Conservation (phyloP, 495 filamentous ascomycete species). For the Neurospora sublineolata region DNA sequence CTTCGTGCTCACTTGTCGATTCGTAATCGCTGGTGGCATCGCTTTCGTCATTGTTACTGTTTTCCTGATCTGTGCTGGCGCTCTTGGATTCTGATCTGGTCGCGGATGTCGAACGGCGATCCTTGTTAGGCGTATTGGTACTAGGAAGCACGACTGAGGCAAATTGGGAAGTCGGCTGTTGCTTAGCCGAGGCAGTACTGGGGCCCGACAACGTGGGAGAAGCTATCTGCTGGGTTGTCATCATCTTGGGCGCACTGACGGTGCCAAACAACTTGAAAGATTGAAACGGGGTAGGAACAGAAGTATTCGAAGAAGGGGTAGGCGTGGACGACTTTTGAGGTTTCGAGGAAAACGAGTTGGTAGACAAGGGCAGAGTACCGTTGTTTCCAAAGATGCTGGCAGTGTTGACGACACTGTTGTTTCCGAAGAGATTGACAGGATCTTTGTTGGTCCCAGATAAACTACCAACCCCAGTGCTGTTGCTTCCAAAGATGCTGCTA, state of each 20-base stretch:
- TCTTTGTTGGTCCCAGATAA: background rate
- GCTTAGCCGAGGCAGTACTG: background rate
- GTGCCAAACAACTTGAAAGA: background rate
- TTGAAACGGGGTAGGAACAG: background rate
- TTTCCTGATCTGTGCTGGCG: background rate
- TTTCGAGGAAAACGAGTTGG: background rate
- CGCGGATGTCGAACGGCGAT: background rate
- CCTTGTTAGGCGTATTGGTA: background rate
- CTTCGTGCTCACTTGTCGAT: background rate
- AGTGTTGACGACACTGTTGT: background rate
- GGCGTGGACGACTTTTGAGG: background rate
- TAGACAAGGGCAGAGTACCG: background rate
- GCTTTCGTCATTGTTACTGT: background rate
- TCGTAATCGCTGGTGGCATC: background rate
- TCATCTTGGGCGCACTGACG: background rate
- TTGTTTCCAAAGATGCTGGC: background rate
- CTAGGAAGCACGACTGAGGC: background rate
- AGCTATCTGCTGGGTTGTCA: background rate
- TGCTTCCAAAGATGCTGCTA: background rate
- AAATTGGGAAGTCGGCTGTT: background rate
- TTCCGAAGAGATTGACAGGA: background rate
- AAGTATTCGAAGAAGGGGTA: background rate
- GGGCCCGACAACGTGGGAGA: background rate
- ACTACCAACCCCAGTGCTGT: background rate
- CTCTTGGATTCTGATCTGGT: background rate